These are phyloP conservation scores for Plicaturopsis crispa DNA, from an alignment of 768 basidiomycete species.

Conservation along the genomic window DNA sequence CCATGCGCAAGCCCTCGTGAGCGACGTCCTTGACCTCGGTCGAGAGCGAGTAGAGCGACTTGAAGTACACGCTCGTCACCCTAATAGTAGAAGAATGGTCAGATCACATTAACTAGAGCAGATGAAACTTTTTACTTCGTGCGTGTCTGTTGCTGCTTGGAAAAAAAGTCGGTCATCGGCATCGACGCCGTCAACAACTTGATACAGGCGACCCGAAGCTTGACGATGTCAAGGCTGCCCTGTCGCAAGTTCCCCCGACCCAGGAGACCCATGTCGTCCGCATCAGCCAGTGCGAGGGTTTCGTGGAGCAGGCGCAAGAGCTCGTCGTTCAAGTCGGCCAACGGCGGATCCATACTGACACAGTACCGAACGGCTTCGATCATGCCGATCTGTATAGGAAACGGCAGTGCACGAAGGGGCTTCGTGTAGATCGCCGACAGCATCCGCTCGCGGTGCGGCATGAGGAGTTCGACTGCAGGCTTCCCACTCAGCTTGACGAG, in stretches of 20 bases:
- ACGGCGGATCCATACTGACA: slow-evolving; percentile 79
- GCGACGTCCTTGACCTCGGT: slow-evolving; percentile 93
- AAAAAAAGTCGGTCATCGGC: slow-evolving; percentile 91
- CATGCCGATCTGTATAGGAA: slow-evolving; percentile 94
- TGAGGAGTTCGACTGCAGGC: slow-evolving; percentile 71
- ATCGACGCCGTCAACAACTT: slow-evolving; percentile 90
- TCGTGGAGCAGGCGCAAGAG: slow-evolving; percentile 87
- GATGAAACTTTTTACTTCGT: slow-evolving; percentile 63
- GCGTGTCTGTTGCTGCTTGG: slow-evolving; percentile 74
- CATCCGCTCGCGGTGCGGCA: slow-evolving; percentile 82
- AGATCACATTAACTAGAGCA: slow-evolving; percentile 1
- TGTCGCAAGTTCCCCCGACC: slow-evolving; percentile 73
- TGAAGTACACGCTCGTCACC: slow-evolving; percentile 95
- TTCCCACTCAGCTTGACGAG: slow-evolving; percentile 68
- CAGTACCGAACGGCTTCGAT: slow-evolving; percentile 96
- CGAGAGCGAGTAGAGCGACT: slow-evolving; percentile 89
- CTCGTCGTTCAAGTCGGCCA: slow-evolving; percentile 90
- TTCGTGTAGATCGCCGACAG: slow-evolving; percentile 91
- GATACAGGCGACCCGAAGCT: slow-evolving; percentile 91
- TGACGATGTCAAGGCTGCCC: slow-evolving; percentile 72
- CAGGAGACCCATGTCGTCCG: slow-evolving; percentile 80
- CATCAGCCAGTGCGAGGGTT: slow-evolving; percentile 91
- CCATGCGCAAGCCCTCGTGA: slow-evolving; percentile 86
- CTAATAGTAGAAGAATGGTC: slow-evolving; percentile 28
- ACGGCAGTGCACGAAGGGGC: slow-evolving; percentile 89